Evolutionary conservation across 371 early-diverging fungal genomes (phyloP), one percentile per base, ranked within the genome.

Genomic region (Lichtheimia hyalospora): DNA sequence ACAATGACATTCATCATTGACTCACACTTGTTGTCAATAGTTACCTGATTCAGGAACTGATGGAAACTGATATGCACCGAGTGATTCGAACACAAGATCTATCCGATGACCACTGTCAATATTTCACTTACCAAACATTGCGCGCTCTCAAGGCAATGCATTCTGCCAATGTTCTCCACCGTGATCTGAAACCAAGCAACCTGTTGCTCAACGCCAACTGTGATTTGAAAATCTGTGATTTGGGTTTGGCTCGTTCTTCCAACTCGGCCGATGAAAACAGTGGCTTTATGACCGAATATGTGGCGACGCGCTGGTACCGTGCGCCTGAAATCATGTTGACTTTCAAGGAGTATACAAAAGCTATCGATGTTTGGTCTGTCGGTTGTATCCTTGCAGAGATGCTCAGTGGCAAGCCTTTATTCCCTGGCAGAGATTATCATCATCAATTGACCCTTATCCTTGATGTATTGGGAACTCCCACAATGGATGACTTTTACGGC

Each of bases 271-370:
- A 89, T 58, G 96, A 93, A 56, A 90, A 90, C 70, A 87, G 88
- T 60, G 94, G 95, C 13, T 96, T 96, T 66, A 92, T 96, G 94
- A 96, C 96, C 44, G 95, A 96, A 77, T 96, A 96, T 72, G 99
- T 97, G 18, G 94, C 98, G 8, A 99, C 99, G 14, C 84, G 98
- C 63, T 99, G 99, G 98, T 99, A 99, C 76, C 89, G 99, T 64
- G 93, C 99, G 25, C 99, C 99, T 34, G 99, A 99, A 70, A 93
- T 99, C 67, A 95, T 99, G 91, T 78, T 99, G 65, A 95, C 96
- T 5, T 93, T 94, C 71, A 89, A 92, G 62, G 89, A 89, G 52
- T 99, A 99, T 73, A 93, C 95, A 55, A 95, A 95, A 70, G 96
- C 96, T 0, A 94, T 95, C 61, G 99, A 99, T 79, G 92, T 98